phyloP scores from a whole-genome alignment of 2,329 filamentous ascomycete species.

The Colletotrichum orchidophilum region DNA sequence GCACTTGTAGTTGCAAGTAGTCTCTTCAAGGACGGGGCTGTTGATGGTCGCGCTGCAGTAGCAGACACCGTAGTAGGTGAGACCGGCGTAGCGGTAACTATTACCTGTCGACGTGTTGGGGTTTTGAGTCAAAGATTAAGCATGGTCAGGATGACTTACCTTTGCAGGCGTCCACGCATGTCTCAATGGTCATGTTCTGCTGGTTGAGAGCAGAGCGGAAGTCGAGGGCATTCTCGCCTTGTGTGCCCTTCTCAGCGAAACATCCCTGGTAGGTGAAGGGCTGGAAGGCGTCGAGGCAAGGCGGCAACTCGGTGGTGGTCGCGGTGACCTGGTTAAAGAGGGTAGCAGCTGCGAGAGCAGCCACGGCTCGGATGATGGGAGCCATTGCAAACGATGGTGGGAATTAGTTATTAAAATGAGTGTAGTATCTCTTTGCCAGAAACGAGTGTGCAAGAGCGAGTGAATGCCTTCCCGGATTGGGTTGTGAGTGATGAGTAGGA shows the following conservation, averaged over 20 bases:
- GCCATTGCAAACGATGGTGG: conserved; percentile 42
- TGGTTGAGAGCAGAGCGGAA: conserved; percentile 51
- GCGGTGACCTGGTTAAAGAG: conserved; percentile 49
- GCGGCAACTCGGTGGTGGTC: conserved; percentile 54
- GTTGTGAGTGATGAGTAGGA: conserved; percentile 19
- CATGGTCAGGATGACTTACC: conserved; percentile 40
- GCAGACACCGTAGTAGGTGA: conserved; percentile 62
- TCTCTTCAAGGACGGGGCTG: conserved; percentile 59
- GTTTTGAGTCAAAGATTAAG: background rate
- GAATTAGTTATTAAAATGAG: conserved; percentile 26
- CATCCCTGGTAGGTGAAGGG: conserved; percentile 61
- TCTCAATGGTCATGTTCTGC: conserved; percentile 56
- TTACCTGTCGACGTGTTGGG: conserved; percentile 46
- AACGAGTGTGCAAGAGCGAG: conserved; percentile 36
- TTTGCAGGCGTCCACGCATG: conserved; percentile 60
- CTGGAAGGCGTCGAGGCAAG: conserved; percentile 55
- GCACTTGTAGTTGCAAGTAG: conserved; percentile 67
- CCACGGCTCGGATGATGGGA: conserved; percentile 41
- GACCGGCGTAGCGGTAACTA: conserved; percentile 60
- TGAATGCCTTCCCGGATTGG: conserved; percentile 12
- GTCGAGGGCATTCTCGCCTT: conserved; percentile 44
- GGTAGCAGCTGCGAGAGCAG: conserved; percentile 49
- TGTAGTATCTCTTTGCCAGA: conserved; percentile 35
- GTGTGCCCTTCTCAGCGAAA: conserved; percentile 48
- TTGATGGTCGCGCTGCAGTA: conserved; percentile 62